A percentile compares a stretch with the other conserved stretches of the same genome.
Conservation (phyloP, 2,329 filamentous ascomycete genomes). For the Penicillium sclerotiorum region DNA sequence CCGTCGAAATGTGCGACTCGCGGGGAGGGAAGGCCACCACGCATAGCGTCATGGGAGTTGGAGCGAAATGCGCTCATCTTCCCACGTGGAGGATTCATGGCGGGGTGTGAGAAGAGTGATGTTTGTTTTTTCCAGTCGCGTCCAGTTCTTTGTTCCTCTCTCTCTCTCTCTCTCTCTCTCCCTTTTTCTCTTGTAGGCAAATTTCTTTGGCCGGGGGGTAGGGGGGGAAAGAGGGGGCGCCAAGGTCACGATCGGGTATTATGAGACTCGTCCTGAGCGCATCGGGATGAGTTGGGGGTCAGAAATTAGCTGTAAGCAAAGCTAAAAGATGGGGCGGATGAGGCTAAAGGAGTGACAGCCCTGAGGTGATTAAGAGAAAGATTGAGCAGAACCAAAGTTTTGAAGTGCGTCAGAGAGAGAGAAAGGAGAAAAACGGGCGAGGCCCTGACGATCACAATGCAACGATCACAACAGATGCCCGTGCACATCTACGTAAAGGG, state of each 20-base stretch:
- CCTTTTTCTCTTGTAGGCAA: background rate
- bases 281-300: constrained; percentile 1
- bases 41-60: constrained; percentile 56
- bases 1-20: constrained; percentile 72
- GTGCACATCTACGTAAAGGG: no score
- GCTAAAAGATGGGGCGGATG: constrained; percentile 16
- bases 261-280: background rate
- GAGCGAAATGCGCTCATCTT: constrained; percentile 63
- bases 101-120: no score
- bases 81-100: constrained; percentile 49
- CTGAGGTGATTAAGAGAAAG: constrained; percentile 8
- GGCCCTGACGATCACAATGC: constrained; percentile 31
- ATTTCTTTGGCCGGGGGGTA: no score
- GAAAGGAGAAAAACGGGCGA: constrained; percentile 25
- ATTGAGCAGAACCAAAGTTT: constrained; percentile 7
- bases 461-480: constrained; percentile 12
- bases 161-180: background rate
- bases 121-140: no score
- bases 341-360: constrained; percentile 33
- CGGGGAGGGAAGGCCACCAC: constrained; percentile 68
- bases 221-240: constrained; percentile 4
- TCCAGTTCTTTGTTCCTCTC: background rate
- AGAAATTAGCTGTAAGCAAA: background rate
- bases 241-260: background rate
- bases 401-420: background rate